Evolutionary conservation across 208 protist genomes (phyloP), one percentile per base, ranked within the genome.

Genomic region (Acanthamoeba healyi): DNA sequence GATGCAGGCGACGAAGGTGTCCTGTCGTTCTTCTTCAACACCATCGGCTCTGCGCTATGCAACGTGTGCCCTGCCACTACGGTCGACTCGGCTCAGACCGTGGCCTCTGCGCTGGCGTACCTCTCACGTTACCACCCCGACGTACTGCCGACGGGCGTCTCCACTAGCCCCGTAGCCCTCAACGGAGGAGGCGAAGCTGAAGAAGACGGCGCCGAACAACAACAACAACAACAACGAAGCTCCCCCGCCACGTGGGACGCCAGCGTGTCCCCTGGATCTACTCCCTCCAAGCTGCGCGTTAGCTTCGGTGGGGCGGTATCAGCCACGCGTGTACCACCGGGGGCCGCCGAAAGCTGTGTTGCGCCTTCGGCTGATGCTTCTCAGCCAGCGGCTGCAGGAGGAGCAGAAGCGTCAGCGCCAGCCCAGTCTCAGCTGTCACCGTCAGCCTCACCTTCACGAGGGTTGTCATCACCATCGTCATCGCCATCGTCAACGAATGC

Each of bases 21-120:
- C 40, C 49, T 93, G 2, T 56, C 46, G 15, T 93, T 93, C 88
- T 81, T 93, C 40, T 81, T 93, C 63, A 81, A 81, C 88, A 19
- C 65, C 6, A 81, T 93, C 51, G 88, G 88, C 61, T 24, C 46
- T 0, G 67, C 88, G 14, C 44, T 93, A 17, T 65, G 40, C 61
- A 93, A 81, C 36, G 88, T 63, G 32, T 93, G 88, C 42, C 88
- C 88, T 51, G 17, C 58, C 22, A 58, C n/a, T 14, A 38, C 46
- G 15, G 84, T 91, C 24, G 34, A 51, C 24, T 29, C 56, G 32
- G 38, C 32, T 29, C 56, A 91, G 36, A 49, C 40, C 38, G 29
- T 91, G 22, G 61, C 51, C 54, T 63, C 84, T n/a, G 84, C 84
- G 5, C 6, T 91, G 49, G 84, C 84, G 26, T 91, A 91, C 24